phyloP scores from a whole-genome alignment of 2,329 filamentous ascomycete species.

The Colletotrichum sp. region DNA sequence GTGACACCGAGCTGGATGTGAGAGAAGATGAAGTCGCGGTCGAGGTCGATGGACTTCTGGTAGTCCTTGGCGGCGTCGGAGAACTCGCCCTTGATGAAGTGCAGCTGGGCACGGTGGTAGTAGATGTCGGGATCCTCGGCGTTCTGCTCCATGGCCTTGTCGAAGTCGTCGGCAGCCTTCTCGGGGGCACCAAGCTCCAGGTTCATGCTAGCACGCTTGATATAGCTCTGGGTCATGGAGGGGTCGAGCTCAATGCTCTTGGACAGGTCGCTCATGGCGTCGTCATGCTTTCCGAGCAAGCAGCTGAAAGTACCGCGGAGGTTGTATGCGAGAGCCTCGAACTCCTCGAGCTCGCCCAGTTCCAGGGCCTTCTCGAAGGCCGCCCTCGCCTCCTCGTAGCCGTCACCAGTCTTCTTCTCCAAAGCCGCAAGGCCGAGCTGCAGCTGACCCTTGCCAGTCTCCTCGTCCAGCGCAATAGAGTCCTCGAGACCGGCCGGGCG shows the following conservation, averaged over 20 bases:
- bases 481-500: constrained; percentile 85
- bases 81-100: constrained; percentile 97
- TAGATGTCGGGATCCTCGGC: constrained; percentile 93
- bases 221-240: constrained; percentile 91
- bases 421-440: constrained; percentile 83
- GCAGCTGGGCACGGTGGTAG: constrained; percentile 97
- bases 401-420: constrained; percentile 85
- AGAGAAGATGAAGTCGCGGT: constrained; percentile 96
- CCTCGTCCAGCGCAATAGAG: constrained; percentile 75
- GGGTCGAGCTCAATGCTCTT: constrained; percentile 93
- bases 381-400: constrained; percentile 85
- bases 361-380: constrained; percentile 91
- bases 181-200: constrained; percentile 89
- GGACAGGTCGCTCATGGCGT: constrained; percentile 84
- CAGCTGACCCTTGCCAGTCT: constrained; percentile 83
- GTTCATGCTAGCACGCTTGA: constrained; percentile 98
- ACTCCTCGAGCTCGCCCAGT: constrained; percentile 77
- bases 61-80: constrained; percentile 96
- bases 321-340: constrained; percentile 93
- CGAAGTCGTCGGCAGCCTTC: constrained; percentile 88
- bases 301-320: constrained; percentile 96
- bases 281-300: constrained; percentile 83
- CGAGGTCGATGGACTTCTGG: constrained; percentile 97
- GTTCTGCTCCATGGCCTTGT: constrained; percentile 83
- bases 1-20: constrained; percentile 99